Conservation (phyloP, 441 rosid genomes). For the Mallotus repandus region DNA sequence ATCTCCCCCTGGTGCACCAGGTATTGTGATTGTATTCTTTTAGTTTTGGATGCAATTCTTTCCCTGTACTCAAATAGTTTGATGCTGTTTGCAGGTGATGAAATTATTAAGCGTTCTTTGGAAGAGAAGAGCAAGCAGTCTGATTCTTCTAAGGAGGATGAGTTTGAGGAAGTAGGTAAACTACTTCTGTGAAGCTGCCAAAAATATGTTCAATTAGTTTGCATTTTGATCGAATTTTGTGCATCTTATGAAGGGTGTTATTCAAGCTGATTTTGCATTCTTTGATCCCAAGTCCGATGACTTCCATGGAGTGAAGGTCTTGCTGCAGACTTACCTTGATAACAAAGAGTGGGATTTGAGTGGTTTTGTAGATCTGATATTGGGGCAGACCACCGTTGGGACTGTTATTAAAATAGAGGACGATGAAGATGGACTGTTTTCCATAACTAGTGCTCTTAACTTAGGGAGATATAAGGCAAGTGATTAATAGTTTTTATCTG, state of each 20-base stretch:
- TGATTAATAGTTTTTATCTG: background rate
- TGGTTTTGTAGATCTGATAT: constrained; percentile 74
- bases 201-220: background rate
- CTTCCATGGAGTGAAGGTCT: constrained; percentile 71
- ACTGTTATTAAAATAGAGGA: constrained; percentile 82
- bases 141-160: constrained; percentile 67
- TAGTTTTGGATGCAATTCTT: background rate
- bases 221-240: background rate
- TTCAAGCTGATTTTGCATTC: constrained; percentile 89
- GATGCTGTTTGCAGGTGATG: constrained; percentile 31
- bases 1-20: constrained; percentile 26
- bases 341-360: constrained; percentile 81
- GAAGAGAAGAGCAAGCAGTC: constrained; percentile 25
- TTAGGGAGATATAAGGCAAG: constrained; percentile 74
- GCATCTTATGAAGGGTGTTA: constrained; percentile 49
- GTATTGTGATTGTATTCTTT: constrained; percentile 23
- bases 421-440: constrained; percentile 60
- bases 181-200: background rate
- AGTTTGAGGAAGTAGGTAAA: constrained; percentile 44
- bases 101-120: constrained; percentile 18
- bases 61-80: background rate
- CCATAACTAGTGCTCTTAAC: constrained; percentile 66
- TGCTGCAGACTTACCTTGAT: constrained; percentile 65
- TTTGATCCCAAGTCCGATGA: constrained; percentile 80
- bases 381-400: constrained; percentile 82